These are phyloP conservation scores for Jaapia argillacea DNA, from an alignment of 768 basidiomycete genomes.

Conservation along the genomic window DNA sequence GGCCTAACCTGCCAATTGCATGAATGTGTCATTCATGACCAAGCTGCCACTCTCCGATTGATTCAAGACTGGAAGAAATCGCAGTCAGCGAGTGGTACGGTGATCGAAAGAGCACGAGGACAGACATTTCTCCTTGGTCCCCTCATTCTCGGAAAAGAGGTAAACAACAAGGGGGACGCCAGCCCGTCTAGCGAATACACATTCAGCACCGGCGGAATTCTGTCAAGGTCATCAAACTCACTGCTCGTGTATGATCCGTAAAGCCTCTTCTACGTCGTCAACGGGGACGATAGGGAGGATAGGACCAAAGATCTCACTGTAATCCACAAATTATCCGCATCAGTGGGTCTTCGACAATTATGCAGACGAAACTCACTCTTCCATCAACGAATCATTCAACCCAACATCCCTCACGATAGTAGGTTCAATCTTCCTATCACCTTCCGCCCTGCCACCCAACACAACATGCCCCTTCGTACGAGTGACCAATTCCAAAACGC, in stretches of 20 bases:
- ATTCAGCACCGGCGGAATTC: background rate
- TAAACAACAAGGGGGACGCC: conserved; percentile 13
- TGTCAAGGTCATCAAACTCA: background rate
- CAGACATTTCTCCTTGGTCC: conserved; percentile 7
- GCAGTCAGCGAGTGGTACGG: background rate
- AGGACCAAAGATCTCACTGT: conserved; percentile 26
- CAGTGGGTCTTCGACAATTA: background rate
- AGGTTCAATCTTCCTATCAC: conserved; percentile 15
- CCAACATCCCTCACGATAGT: conserved; percentile 21
- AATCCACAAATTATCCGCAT: background rate
- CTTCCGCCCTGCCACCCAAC: conserved; percentile 15
- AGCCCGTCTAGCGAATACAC: background rate
- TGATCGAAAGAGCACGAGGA: background rate
- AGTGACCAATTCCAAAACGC: conserved; percentile 3
- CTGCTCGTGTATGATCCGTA: conserved; percentile 11
- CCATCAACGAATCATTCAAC: conserved; percentile 21
- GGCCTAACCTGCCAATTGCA: conserved; percentile 11
- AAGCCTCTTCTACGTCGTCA: conserved; percentile 13
- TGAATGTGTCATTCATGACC: conserved; percentile 22
- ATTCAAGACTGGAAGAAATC: conserved; percentile 38
- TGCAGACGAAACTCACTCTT: conserved; percentile 11
- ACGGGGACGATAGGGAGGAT: conserved; percentile 23
- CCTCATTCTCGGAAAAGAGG: background rate
- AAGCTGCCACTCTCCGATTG: conserved; percentile 20
- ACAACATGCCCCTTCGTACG: conserved; percentile 18